Percentiles rank a stretch among this genome's conserved stretches.
These are phyloP conservation scores for Gamsiella multidivaricata DNA, from an alignment of 192 early-diverging fungal genomes.

Conservation along the genomic window DNA sequence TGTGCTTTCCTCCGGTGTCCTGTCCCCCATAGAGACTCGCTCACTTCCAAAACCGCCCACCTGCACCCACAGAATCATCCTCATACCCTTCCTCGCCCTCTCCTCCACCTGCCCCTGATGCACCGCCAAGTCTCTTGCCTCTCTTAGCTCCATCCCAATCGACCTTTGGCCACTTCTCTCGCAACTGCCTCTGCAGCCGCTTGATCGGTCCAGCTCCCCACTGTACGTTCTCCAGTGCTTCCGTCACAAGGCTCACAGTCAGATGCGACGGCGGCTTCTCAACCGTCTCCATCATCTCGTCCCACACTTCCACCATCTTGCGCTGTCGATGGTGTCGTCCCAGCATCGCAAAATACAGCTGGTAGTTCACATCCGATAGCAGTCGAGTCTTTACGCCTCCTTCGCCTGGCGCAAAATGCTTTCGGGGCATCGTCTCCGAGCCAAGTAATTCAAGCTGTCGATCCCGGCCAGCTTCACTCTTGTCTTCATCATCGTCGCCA, in stretches of 20 bases:
- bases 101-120: background rate
- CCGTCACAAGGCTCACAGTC: slow-evolving; percentile 22
- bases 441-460: background rate
- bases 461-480: background rate
- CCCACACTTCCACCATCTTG: slow-evolving; percentile 44
- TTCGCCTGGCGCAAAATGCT: background rate
- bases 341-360: slow-evolving; percentile 37
- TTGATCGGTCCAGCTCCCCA: slow-evolving; percentile 42
- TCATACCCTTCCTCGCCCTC: background rate
- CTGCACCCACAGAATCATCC: slow-evolving; percentile 29
- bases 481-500: background rate
- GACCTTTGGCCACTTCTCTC: slow-evolving; percentile 21
- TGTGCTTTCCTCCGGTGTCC: background rate
- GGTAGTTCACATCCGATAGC: slow-evolving; percentile 29
- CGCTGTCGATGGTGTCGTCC: slow-evolving; percentile 39
- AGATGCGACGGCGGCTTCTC: slow-evolving; percentile 13
- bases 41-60: slow-evolving; percentile 47
- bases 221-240: slow-evolving; percentile 46
- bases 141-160: slow-evolving; percentile 11
- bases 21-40: background rate
- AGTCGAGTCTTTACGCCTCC: too few relatives aligned
- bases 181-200: slow-evolving; percentile 18
- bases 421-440: background rate
- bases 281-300: slow-evolving; percentile 32
- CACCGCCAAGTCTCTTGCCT: background rate